Conservation (phyloP, 2,329 filamentous ascomycete species). For the Coniochaeta pulveracea region DNA sequence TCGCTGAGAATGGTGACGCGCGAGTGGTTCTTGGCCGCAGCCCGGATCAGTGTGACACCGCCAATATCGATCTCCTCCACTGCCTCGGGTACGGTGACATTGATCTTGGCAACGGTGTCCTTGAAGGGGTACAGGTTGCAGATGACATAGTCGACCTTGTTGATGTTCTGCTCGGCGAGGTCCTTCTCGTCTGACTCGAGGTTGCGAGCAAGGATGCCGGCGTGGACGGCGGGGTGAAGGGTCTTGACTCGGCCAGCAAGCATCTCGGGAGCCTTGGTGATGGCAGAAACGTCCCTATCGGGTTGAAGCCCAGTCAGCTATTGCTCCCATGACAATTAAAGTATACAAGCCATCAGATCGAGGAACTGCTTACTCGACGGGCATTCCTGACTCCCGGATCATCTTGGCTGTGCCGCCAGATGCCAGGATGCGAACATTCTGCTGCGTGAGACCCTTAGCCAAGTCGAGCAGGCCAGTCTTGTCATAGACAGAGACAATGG, state of each 20-base stretch:
- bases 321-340: not conserved
- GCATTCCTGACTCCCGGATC: conserved; percentile 92
- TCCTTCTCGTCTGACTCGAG: conserved; percentile 95
- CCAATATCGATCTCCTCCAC: conserved; percentile 99
- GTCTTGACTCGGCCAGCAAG: conserved; percentile 80
- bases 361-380: conserved; percentile 63
- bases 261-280: conserved; percentile 96
- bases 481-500: conserved; percentile 96
- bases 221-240: conserved; percentile 85
- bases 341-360: not conserved
- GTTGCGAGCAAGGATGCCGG: conserved; percentile 85
- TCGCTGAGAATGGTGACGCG: conserved; percentile 94
- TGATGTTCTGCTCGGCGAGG: conserved; percentile 85
- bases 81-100: conserved; percentile 91
- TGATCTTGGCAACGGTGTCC: conserved; percentile 92
- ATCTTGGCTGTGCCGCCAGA: conserved; percentile 92
- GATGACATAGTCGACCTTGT: conserved; percentile 90
- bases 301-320: conserved; percentile 5
- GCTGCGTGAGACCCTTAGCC: conserved; percentile 78
- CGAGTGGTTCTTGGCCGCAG: conserved; percentile 94
- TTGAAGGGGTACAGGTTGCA: conserved; percentile 99
- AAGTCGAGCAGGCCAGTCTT: conserved; percentile 93
- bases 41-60: conserved; percentile 89
- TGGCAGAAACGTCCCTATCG: conserved; percentile 83
- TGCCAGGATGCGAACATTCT: conserved; percentile 85